A percentile compares a stretch with the other conserved stretches of the same genome.
phyloP scores from a whole-genome alignment of 768 basidiomycete genomes.

The Boletus rubescentipes region DNA sequence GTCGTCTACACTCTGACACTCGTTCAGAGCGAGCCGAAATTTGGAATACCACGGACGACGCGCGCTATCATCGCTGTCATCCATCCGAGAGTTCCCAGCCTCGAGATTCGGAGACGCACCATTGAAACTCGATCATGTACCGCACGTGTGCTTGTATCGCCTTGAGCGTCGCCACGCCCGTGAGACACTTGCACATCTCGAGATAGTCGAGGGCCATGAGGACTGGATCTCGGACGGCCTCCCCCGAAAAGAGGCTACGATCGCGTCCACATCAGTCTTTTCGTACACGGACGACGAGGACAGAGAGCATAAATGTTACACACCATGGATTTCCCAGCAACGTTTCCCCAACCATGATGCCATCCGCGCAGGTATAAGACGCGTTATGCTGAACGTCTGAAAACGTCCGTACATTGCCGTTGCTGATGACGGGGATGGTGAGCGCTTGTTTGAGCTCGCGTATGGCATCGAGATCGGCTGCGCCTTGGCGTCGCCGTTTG shows the following conservation, averaged over 20 bases:
- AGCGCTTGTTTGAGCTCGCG: conserved; percentile 52
- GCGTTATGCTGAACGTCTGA: conserved; percentile 56
- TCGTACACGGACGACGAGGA: neutral
- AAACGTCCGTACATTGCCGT: conserved; percentile 71
- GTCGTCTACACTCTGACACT: conserved; percentile 44
- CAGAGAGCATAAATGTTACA: conserved; percentile 12
- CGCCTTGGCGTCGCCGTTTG: conserved; percentile 65
- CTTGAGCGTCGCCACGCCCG: conserved; percentile 47
- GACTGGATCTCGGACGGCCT: conserved; percentile 57
- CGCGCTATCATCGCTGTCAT: conserved; percentile 23
- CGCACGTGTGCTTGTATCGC: conserved; percentile 63
- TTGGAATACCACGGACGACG: conserved; percentile 57
- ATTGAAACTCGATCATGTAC: conserved; percentile 68
- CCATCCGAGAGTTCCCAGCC: neutral
- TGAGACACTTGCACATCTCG: conserved; percentile 52
- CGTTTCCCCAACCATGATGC: conserved; percentile 81
- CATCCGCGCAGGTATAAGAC: conserved; percentile 60
- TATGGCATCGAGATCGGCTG: conserved; percentile 65
- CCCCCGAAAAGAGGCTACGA: conserved; percentile 55
- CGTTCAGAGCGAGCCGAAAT: conserved; percentile 47
- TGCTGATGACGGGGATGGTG: conserved; percentile 64
- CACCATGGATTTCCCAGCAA: conserved; percentile 74
- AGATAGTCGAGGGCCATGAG: conserved; percentile 71
- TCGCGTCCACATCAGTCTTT: neutral
- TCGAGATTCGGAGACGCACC: conserved; percentile 40